Evolutionary conservation across 352 stramenopile species (phyloP).

Genomic region (Phytophthora chlamydospora): DNA sequence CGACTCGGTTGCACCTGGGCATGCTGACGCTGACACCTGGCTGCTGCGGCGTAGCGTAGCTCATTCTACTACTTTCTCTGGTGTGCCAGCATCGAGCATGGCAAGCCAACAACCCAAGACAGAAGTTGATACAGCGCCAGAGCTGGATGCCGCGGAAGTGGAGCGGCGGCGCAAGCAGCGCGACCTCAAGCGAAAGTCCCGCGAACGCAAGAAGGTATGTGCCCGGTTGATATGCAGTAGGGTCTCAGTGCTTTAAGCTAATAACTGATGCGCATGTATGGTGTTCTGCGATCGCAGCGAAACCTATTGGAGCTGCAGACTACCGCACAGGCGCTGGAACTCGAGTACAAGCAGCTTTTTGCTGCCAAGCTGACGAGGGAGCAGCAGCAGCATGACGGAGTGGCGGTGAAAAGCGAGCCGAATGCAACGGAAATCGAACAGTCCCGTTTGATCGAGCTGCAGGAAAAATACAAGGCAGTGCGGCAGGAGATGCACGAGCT

Average conservation of each 20-base stretch:
- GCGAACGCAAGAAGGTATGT: constrained; percentile 50
- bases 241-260: background rate
- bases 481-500: constrained; percentile 50
- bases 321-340: constrained; percentile 42
- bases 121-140: constrained; percentile 6
- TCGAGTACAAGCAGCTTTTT: constrained; percentile 49
- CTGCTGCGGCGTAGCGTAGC: constrained; percentile 19
- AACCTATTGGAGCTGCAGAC: constrained; percentile 45
- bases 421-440: constrained; percentile 35
- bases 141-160: constrained; percentile 34
- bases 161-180: constrained; percentile 49
- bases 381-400: constrained; percentile 13
- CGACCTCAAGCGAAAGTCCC: constrained; percentile 53
- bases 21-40: constrained; percentile 35
- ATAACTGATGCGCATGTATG: background rate
- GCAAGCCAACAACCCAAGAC: constrained; percentile 29
- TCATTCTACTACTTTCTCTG: constrained; percentile 39
- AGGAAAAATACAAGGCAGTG: constrained; percentile 49
- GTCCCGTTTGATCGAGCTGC: constrained; percentile 34
- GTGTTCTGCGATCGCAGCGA: constrained; percentile 21
- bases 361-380: constrained; percentile 33
- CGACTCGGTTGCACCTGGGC: constrained; percentile 30
- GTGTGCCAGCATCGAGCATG: constrained; percentile 22
- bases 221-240: constrained; percentile 1
- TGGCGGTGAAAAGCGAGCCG: constrained; percentile 20